Evolutionary conservation across 805 yeast genomes (phyloP), one percentile per base, ranked within the genome.

Genomic region (Cyberlindnera mrakii): DNA sequence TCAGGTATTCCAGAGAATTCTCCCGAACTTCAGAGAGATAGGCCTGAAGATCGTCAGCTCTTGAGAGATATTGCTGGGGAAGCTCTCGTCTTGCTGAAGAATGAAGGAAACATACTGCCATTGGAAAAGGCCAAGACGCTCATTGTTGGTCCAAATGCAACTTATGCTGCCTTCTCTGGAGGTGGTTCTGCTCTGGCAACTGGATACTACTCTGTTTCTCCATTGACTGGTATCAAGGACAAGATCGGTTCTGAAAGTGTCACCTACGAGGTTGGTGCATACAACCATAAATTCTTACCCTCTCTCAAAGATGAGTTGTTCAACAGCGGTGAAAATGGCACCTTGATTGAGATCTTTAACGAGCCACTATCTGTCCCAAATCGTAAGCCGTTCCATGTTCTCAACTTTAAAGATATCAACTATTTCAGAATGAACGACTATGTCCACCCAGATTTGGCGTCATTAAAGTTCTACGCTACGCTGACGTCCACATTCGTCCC

Each of bases 91-190:
- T 59, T 80, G 44, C 67, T 80, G 59, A 77, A 78, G 55, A 80
- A 80, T 54, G 78, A 77, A 15, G 50, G 59, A 34, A 48, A 53
- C 23, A 45, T 73, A 4, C 60, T 77, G 44, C 85, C 85, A 2
- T 63, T 80, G 38, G 53, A 63, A 33, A 70, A 66, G 48, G 44
- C 52, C 6, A 68, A 67, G 37, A 65, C 70, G 30, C 75, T 77
- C 2, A 72, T 80, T 16, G 74, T 80, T 52, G 86, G 85, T 3
- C 82, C 83, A 31, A 76, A 74, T 48, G 82, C 77, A 23, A 74
- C 67, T 48, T 58, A 55, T 37, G 64, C 77, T 6, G 68, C 71
- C 33, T 72, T 66, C 47, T 71, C 77, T 19, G 84, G 85, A 45
- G 85, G 85, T 48, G 85, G 85, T 7, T 77, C 82, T 17, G 82